These are phyloP conservation scores for Letharia lupina DNA, from an alignment of 495 filamentous ascomycete genomes.

Conservation along the genomic window DNA sequence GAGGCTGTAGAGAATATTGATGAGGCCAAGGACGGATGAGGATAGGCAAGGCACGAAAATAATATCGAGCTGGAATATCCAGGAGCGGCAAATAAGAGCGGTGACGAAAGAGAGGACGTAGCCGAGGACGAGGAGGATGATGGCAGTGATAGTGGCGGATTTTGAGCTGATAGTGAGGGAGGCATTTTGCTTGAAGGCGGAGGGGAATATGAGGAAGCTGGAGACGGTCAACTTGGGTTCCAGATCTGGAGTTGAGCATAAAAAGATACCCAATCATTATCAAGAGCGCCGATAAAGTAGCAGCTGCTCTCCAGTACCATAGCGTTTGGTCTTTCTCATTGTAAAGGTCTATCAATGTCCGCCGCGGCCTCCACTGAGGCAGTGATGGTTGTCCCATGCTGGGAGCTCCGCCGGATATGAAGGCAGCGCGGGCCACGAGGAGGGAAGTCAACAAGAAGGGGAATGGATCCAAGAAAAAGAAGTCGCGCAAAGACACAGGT, in stretches of 20 bases:
- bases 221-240: background rate
- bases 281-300: constrained; percentile 20
- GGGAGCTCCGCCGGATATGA: background rate
- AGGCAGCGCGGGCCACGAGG: background rate
- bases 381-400: constrained; percentile 11
- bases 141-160: constrained; percentile 11
- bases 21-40: constrained; percentile 23
- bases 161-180: constrained; percentile 12
- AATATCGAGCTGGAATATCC: constrained; percentile 25
- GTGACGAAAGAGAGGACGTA: constrained; percentile 18
- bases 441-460: background rate
- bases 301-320: constrained; percentile 24
- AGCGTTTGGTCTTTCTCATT: constrained; percentile 22
- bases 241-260: background rate
- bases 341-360: constrained; percentile 27
- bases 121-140: constrained; percentile 21
- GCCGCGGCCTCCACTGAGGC: constrained; percentile 23
- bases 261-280: constrained; percentile 23
- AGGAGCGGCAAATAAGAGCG: constrained; percentile 19
- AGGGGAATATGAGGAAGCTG: constrained; percentile 26
- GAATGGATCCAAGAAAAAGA: background rate
- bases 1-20: constrained; percentile 19
- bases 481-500: constrained; percentile 4
- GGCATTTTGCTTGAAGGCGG: constrained; percentile 16
- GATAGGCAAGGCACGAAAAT: constrained; percentile 24